A percentile compares a stretch with the other conserved stretches of the same genome.
Evolutionary conservation across 2,329 filamentous ascomycete genomes (phyloP).

Genomic region (Fusarium albosuccineum): DNA sequence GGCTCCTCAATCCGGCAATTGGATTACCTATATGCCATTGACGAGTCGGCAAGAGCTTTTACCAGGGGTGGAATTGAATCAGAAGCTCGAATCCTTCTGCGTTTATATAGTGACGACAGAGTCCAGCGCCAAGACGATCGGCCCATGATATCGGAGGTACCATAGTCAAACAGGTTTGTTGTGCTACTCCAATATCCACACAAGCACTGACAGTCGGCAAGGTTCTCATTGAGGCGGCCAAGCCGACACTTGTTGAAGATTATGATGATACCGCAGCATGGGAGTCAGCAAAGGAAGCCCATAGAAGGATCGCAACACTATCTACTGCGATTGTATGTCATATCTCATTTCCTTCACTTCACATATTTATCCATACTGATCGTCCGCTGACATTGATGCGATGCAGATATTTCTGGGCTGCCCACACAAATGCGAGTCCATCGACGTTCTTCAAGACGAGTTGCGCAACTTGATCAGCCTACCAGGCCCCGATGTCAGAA

Average conservation of each 20-base stretch:
- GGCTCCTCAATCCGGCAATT: not conserved
- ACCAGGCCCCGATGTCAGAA: not conserved
- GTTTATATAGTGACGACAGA: not conserved
- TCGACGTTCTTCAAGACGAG: slow-evolving; percentile 1
- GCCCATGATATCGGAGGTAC: slow-evolving; percentile 9
- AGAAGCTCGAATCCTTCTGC: not conserved
- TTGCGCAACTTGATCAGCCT: slow-evolving; percentile 4
- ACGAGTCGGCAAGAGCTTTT: not conserved
- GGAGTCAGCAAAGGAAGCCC: not conserved
- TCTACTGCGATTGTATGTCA: not conserved
- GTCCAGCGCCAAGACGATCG: not conserved
- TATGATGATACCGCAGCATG: not conserved
- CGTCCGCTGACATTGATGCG: not conserved
- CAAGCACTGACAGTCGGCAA: not conserved
- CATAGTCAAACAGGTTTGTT: slow-evolving; percentile 8
- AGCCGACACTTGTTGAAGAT: not conserved
- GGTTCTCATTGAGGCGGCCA: not conserved
- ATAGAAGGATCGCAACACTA: not conserved
- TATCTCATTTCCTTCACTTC: too few relatives aligned
- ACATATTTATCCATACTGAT: too few relatives aligned
- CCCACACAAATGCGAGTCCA: not conserved
- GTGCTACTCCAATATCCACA: too few relatives aligned
- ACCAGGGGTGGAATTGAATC: not conserved
- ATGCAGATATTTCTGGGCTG: slow-evolving; percentile 15
- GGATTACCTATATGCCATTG: slow-evolving; percentile 1